Evolutionary conservation across 1,139 yeast genomes (phyloP), one percentile per base, ranked within the genome.

Genomic region (Debaryomyces robertsiae): DNA sequence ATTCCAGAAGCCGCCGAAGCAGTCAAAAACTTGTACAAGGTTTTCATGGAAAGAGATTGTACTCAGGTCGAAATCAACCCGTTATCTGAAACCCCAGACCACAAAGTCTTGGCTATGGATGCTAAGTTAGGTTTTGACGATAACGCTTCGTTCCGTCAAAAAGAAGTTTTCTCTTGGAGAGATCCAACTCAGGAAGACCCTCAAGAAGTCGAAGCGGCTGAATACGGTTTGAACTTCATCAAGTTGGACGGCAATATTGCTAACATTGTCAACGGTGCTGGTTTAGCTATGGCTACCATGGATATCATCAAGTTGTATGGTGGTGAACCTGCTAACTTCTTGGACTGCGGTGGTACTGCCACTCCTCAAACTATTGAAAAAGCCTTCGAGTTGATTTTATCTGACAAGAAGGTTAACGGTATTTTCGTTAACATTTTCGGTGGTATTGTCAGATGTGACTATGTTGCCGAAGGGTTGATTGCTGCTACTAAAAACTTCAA

Each of bases 321-420:
- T 60, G 99, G 99, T 67, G 89, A 83, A 58, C 99, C 99, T 58
- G 99, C 98, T 54, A 93, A 93, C 79, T 93, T 93, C 81, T 81
- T 93, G 68, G 99, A 93, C 76, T 93, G 97, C 72, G 99, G 99
- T 77, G 99, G 99, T 76, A 95, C 97, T 68, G 98, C 99, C 57
- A 93, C 98, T 54, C 97, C 98, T 54, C 86, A 88, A 72, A 91
- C 98, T 61, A 93, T 93, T 65, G 95, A 91, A 75, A 87, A 86
- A 73, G 99, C 98, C 45, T 93, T 93, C 74, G 87, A 84, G 70
- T 81, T 94, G 69, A 93, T 93, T 62, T 76, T 93, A 62, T 80
- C 94, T 47, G 97, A 93, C 74, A 73, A 81, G 63, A 83, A 84
- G 61, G 98, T 94, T 54, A 82, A 89, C 58, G 96, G 97, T 65